A percentile compares a stretch with the other conserved stretches of the same genome.
Conservation (phyloP, 768 basidiomycete genomes). For the Termitomyces sp. region DNA sequence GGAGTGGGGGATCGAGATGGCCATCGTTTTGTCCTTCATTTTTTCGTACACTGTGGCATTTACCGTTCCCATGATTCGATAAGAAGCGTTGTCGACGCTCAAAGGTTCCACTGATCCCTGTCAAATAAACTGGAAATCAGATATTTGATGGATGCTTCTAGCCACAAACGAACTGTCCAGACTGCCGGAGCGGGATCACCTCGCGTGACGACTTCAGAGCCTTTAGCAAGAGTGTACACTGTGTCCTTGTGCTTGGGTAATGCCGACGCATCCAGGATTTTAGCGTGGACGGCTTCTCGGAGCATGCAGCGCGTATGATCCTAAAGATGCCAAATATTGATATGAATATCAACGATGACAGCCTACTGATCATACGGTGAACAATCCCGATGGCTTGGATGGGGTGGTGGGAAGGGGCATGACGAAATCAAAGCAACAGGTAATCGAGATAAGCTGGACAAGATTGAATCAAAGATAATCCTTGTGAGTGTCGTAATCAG, state of each 20-base stretch:
- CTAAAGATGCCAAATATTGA: neutral
- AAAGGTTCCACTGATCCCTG: neutral
- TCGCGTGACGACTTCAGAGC: neutral
- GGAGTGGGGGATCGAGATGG: neutral
- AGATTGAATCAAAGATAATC: neutral
- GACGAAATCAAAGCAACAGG: neutral
- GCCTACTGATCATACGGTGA: neutral
- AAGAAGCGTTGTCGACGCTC: neutral
- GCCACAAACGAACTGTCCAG: neutral
- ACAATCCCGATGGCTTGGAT: neutral
- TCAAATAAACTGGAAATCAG: neutral
- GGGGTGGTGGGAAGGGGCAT: neutral
- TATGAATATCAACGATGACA: neutral
- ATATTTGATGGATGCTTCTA: neutral
- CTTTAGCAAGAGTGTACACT: neutral
- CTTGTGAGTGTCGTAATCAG: neutral
- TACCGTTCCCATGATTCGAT: neutral
- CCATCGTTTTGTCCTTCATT: too few relatives aligned
- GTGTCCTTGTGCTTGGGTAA: neutral
- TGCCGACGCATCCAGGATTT: neutral
- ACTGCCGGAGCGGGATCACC: neutral
- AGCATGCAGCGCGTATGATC: neutral
- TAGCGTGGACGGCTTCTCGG: neutral
- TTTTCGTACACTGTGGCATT: neutral
- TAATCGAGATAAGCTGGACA: neutral